Evolutionary conservation across 352 stramenopile genomes (phyloP), one percentile per base, ranked within the genome.

Genomic region (Phytophthora pisi): DNA sequence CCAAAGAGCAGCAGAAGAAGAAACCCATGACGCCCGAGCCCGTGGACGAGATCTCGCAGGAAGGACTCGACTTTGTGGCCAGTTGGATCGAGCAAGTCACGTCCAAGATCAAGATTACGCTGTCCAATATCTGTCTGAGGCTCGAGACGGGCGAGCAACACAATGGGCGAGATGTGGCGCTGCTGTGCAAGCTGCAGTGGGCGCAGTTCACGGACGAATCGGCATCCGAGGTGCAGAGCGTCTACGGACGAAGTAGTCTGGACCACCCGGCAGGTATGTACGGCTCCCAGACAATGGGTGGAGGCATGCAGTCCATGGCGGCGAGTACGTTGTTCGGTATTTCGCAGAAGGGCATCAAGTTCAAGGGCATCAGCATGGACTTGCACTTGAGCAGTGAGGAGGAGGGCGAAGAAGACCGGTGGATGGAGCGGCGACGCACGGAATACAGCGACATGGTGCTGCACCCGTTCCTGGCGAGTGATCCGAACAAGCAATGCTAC

Each of bases 81-180:
- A 93, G 84, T 51, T 96, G 89, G 89, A 96, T 96, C 56, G 89
- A 96, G 60, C 89, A 94, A 45, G 89, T 96, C 11, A 95, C 89
- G 58, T 95, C 87, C 46, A 96, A 95, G 63, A 95, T 96, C 68
- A 96, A 96, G 68, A 76, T 96, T 6, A 96, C 88, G 36, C 52
- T 96, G 47, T 91, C 88, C 18, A 96, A 96, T 65, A 87, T 96
- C 56, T 96, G 88, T 30, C 50, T 95, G 34, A 74, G 85, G 1
- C 57, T 96, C 13, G 87, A 95, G 68, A 92, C 88, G 0, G 75
- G 82, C 7, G 78, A 91, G 30, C 66, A 82, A 18, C 70, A 85
- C 42, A 87, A 79, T 46, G 82, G 70, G 47, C 80, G 82, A 36
- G 79, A 92, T 63, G 79, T 92, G 7, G 85, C 89, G 13, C 49